Percentiles rank a stretch among this genome's conserved stretches.
Evolutionary conservation across 2,329 filamentous ascomycete species (phyloP).

Genomic region (Colletotrichum kahawae): DNA sequence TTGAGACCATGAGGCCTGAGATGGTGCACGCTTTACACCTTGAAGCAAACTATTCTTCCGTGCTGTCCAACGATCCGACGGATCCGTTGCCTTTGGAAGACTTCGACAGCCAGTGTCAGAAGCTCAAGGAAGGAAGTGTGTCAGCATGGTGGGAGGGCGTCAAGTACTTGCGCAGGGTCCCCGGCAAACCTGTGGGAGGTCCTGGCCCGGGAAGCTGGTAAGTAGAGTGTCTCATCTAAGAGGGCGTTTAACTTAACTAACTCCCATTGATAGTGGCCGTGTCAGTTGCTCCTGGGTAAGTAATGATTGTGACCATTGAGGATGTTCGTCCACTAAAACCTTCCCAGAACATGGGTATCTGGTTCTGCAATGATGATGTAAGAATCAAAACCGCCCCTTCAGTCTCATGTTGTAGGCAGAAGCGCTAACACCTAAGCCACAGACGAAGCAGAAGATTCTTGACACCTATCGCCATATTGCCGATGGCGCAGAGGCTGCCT

Average conservation of each 20-base stretch:
- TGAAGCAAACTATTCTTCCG: background rate
- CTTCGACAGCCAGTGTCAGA: background rate
- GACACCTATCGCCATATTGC: background rate
- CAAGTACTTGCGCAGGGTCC: background rate
- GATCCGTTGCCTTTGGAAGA: background rate
- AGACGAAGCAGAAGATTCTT: background rate
- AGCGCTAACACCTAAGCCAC: background rate
- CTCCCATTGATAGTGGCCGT: background rate
- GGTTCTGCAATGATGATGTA: background rate
- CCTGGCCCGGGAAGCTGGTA: background rate
- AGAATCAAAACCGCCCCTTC: background rate
- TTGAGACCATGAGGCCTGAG: background rate
- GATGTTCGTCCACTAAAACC: background rate
- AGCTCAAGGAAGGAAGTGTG: background rate
- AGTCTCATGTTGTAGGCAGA: background rate
- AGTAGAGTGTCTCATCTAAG: background rate
- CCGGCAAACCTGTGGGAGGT: background rate
- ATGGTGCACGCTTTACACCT: background rate
- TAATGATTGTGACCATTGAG: background rate
- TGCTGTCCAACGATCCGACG: background rate
- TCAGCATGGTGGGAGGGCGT: background rate
- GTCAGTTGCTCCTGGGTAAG: background rate
- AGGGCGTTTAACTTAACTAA: background rate
- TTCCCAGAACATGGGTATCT: background rate
- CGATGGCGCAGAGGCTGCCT: background rate